phyloP scores from a whole-genome alignment of 2,329 filamentous ascomycete species.

The Fusarium udum region DNA sequence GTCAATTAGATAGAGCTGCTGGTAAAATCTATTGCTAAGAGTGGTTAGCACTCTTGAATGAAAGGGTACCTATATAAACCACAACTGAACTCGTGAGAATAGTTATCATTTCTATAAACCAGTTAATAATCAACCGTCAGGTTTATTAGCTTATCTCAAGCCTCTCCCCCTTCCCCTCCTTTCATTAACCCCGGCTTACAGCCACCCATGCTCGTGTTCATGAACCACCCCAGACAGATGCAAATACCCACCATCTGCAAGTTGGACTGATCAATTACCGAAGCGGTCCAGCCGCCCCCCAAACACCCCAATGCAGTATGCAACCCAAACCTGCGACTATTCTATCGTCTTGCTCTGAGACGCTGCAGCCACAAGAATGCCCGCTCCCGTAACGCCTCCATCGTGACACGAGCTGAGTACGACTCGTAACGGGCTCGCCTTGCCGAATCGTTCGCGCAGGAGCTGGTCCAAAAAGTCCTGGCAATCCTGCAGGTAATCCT shows the following conservation, averaged over 20 bases:
- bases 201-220: conserved; percentile 8
- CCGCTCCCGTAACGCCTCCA: conserved; percentile 69
- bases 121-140: conserved; percentile 4
- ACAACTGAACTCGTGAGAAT: conserved; percentile 16
- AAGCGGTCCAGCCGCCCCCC: conserved; percentile 35
- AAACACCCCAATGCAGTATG: conserved; percentile 18
- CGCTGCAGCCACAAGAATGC: conserved; percentile 63
- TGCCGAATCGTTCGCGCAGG: conserved; percentile 47
- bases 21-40: background rate
- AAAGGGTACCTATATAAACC: background rate
- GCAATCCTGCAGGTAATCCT: conserved; percentile 75
- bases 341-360: conserved; percentile 51
- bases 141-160: conserved; percentile 11
- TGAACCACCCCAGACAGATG: conserved; percentile 14
- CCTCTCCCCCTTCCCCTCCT: conserved; percentile 13
- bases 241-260: conserved; percentile 17
- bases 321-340: conserved; percentile 19
- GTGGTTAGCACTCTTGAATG: background rate
- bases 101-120: conserved; percentile 23
- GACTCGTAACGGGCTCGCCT: conserved; percentile 53
- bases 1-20: background rate
- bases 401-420: conserved; percentile 66
- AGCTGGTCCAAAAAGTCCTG: conserved; percentile 72
- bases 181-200: conserved; percentile 20
- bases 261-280: conserved; percentile 30